A percentile compares a stretch with the other conserved stretches of the same genome.
These are phyloP conservation scores for Penicillium hordei DNA, from an alignment of 2,329 filamentous ascomycete species.

Conservation along the genomic window DNA sequence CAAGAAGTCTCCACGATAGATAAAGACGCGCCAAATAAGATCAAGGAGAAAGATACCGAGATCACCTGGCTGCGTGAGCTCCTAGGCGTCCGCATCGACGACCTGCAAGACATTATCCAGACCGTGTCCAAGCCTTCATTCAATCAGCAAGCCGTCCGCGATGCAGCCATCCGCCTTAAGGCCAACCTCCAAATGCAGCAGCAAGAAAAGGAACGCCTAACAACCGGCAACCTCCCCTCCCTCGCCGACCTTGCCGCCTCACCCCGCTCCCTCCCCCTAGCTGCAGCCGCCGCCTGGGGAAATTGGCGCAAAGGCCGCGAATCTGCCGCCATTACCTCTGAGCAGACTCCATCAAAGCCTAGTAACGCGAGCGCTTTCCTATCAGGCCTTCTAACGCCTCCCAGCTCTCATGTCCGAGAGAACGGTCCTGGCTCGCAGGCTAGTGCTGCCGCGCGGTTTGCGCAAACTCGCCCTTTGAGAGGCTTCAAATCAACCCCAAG, in stretches of 20 bases:
- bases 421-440: conserved; percentile 49
- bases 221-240: conserved; percentile 70
- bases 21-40: conserved; percentile 74
- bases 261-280: conserved; percentile 74
- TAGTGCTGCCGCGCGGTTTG: conserved; percentile 33
- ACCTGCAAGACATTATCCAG: conserved; percentile 86
- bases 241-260: conserved; percentile 74
- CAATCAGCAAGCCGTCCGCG: conserved; percentile 76
- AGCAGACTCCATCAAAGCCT: conserved; percentile 62
- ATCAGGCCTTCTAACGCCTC: conserved; percentile 85
- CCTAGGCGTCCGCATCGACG: conserved; percentile 82
- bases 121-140: conserved; percentile 73
- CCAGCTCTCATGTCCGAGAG: conserved; percentile 69
- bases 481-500: conserved; percentile 31
- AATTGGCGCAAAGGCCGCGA: conserved; percentile 79
- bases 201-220: conserved; percentile 84
- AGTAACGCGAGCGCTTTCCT: conserved; percentile 62
- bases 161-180: conserved; percentile 88
- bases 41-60: conserved; percentile 90
- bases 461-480: conserved; percentile 38
- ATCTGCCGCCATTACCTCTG: conserved; percentile 42
- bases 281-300: conserved; percentile 93
- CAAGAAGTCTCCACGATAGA: conserved; percentile 67
- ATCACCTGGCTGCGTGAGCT: conserved; percentile 94
- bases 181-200: conserved; percentile 98